phyloP scores from a whole-genome alignment of 768 basidiomycete genomes.

The Macrocybe gigantea region DNA sequence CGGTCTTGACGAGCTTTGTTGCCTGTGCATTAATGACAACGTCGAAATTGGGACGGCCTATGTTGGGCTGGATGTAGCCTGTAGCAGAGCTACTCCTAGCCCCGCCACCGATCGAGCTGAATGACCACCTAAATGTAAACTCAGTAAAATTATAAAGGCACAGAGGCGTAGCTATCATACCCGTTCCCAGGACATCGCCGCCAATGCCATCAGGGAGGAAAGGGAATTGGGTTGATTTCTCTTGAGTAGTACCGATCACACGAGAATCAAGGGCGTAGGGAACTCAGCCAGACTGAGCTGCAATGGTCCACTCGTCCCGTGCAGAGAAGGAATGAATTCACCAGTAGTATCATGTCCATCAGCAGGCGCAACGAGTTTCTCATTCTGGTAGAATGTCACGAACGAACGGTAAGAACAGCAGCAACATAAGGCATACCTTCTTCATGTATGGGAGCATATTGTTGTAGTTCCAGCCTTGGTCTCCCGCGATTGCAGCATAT shows the following conservation, averaged over 20 bases:
- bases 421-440: conserved; percentile 2
- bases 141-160: neutral
- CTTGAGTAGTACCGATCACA: conserved; percentile 11
- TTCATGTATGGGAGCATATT: conserved; percentile 12
- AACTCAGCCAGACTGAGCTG: conserved; percentile 7
- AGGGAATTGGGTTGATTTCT: conserved; percentile 20
- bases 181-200: conserved; percentile 14
- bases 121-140: neutral
- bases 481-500: conserved; percentile 11
- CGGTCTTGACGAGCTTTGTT: conserved; percentile 3
- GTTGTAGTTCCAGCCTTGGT: conserved; percentile 19
- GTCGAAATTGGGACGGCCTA: conserved; percentile 6
- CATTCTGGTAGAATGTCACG: conserved; percentile 6
- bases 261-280: conserved; percentile 9
- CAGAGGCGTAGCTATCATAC: neutral
- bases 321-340: conserved; percentile 6
- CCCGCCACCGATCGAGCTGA: conserved; percentile 2
- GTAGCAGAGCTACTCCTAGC: conserved; percentile 4
- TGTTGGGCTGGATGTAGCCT: neutral
- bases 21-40: conserved; percentile 6
- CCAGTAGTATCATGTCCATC: conserved; percentile 9
- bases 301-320: conserved; percentile 6
- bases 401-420: neutral
- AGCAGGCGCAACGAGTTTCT: conserved; percentile 11
- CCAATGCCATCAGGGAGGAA: conserved; percentile 27